A percentile compares a stretch with the other conserved stretches of the same genome.
Evolutionary conservation across 148 eudicot genomes (phyloP).

Genomic region (Pharnaceum exiguum): DNA sequence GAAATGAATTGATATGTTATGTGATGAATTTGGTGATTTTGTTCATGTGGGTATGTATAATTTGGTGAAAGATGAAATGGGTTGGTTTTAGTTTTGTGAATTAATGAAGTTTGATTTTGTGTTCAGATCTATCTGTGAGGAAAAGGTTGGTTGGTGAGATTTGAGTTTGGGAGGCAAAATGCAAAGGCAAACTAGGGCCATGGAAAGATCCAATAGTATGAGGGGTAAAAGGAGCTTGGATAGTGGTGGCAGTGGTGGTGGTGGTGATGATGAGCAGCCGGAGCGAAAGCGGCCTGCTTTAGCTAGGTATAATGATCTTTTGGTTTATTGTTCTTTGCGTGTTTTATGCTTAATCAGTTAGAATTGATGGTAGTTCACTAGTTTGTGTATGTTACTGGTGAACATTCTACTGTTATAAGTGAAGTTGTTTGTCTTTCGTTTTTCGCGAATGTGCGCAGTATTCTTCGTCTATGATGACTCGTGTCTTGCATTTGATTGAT

Average conservation of each 20-base stretch:
- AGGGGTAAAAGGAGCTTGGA: constrained; percentile 81
- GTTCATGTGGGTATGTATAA: constrained; percentile 10
- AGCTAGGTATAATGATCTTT: constrained; percentile 42
- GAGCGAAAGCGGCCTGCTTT: constrained; percentile 74
- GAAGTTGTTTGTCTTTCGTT: no score
- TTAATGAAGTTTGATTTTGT: constrained; percentile 1
- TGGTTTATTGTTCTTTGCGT: constrained; percentile 1
- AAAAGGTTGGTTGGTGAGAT: constrained; percentile 15
- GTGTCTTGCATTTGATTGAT: no score
- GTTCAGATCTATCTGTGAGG: constrained; percentile 33
- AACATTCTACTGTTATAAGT: no score
- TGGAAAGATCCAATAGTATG: constrained; percentile 71
- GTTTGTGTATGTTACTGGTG: no score
- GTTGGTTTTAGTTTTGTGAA: not conserved
- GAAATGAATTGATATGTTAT: not conserved
- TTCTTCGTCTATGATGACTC: no score
- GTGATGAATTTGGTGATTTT: not conserved
- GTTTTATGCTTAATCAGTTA: not conserved
- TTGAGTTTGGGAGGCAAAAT: constrained; percentile 17
- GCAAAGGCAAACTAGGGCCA: constrained; percentile 64
- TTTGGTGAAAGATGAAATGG: not conserved
- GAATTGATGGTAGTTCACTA: not conserved
- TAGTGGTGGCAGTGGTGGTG: constrained; percentile 25
- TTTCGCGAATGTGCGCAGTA: no score
- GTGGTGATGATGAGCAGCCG: constrained; percentile 51